A percentile compares a stretch with the other conserved stretches of the same genome.
These are phyloP conservation scores for Fusarium newnesense DNA, from an alignment of 2,329 filamentous ascomycete species.

Conservation along the genomic window DNA sequence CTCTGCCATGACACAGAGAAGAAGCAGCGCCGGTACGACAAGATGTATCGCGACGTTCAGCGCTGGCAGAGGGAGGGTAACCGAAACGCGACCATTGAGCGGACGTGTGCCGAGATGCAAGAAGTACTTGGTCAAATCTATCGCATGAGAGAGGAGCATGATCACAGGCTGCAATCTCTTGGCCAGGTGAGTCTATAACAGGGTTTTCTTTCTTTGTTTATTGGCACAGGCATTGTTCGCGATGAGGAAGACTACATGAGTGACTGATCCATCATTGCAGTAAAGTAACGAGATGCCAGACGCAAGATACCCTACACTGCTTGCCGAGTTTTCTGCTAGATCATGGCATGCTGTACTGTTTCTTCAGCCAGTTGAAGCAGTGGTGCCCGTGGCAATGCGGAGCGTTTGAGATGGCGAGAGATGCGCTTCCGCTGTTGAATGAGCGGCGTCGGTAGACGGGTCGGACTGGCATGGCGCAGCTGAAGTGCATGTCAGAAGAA, in stretches of 20 bases:
- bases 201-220: neutral
- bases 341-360: no score
- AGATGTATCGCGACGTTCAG: constrained; percentile 78
- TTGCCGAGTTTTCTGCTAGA: no score
- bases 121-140: constrained; percentile 71
- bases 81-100: constrained; percentile 76
- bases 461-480: no score
- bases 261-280: neutral
- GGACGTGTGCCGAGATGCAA: constrained; percentile 74
- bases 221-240: neutral
- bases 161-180: constrained; percentile 49
- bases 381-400: no score
- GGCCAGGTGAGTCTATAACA: constrained; percentile 34
- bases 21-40: constrained; percentile 78
- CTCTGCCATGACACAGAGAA: constrained; percentile 90
- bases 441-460: no score
- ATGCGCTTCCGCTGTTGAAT: no score
- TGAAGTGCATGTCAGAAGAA: no score
- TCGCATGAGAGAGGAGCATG: constrained; percentile 56
- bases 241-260: neutral
- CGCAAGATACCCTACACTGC: no score
- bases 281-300: neutral
- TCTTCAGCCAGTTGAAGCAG: no score
- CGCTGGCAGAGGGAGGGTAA: constrained; percentile 84
- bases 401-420: no score